A percentile compares a stretch with the other conserved stretches of the same genome.
Conservation (phyloP, 2,329 filamentous ascomycete genomes). For the Leptographium procerum region DNA sequence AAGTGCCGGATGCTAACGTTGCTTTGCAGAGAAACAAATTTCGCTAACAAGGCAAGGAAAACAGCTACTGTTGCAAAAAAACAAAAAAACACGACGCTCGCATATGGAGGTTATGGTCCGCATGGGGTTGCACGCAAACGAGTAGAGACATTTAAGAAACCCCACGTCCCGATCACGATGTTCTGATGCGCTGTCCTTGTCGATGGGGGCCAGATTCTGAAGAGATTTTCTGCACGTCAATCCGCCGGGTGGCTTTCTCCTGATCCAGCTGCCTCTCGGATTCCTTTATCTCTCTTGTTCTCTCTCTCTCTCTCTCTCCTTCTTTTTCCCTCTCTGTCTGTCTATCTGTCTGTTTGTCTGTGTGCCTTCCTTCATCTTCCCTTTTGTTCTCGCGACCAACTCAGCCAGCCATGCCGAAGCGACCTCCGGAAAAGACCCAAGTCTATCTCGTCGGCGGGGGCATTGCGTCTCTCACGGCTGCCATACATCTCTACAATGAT, state of each 20-base stretch:
- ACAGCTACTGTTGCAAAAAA: not conserved
- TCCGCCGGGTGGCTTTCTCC: not conserved
- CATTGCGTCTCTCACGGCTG: conserved; percentile 19
- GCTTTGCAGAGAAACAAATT: not conserved
- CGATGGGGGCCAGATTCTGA: not conserved
- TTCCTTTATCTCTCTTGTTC: no score
- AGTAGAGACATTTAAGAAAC: not conserved
- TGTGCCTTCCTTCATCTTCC: no score
- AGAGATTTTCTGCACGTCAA: not conserved
- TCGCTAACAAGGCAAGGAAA: not conserved
- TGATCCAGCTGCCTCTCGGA: not conserved
- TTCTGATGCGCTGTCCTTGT: not conserved
- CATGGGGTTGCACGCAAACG: not conserved
- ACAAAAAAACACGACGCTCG: not conserved
- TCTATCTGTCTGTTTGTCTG: no score
- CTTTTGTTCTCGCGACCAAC: no score
- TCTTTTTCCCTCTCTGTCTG: no score
- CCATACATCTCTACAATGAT: conserved; percentile 19
- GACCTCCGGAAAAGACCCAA: conserved; percentile 14
- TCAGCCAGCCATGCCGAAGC: not conserved
- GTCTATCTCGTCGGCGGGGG: conserved; percentile 20
- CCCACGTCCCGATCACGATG: not conserved
- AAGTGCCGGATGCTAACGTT: conserved; percentile 1
- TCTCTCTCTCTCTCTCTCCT: no score
- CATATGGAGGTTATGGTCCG: not conserved